Base-by-base conservation (phyloP, 192 early-diverging fungal genomes). In the Kickxella alabastrina region DNA sequence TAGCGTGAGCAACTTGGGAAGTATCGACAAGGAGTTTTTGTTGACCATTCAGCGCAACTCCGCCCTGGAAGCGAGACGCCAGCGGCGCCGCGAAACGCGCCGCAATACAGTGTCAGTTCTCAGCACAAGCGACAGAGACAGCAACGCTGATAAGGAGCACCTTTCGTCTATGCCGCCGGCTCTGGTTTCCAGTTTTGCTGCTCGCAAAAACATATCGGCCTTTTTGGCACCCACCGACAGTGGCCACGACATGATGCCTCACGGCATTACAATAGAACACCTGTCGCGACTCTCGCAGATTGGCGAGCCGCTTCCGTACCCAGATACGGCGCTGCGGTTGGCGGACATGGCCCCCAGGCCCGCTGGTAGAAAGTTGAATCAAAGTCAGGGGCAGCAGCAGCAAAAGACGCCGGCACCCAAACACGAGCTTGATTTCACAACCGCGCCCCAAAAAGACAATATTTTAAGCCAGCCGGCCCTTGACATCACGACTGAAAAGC, bases 1-100 rank as follows among this genome's bases (percentile, higher is more conserved):
- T 8, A 26, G 46, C 14, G 56, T 57, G 4, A 27, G 56, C 29
- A 42, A 57, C 45, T 42, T 73, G 39, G 62, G 57, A 17, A 60
- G 53, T 8, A 65, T 73, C n/a, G 69, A 73, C 54, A 59, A 47
- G 17, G 69, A 73, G 28, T 73, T 73, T 50, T 14, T 73, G 54
- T 58, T 73, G 4, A 73, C 69, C 15, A 73, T 73, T 29, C 69
- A 73, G 50, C 57, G 62, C 34, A 73, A 73, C 29, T 65, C 69
- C 3, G 69, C 69, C 0, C 62, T 73, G 12, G 69, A 73, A 32
- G 69, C 69, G 39, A 48, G 69, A 26, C 57, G 69, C 17, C 69
- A 73, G 52, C 48, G 69, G 8, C 69, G 69, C 17, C 62, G 69
- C 39, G 69, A 73, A 43, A 65, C 69, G 6, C 69, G 69, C 23